A percentile compares a stretch with the other conserved stretches of the same genome.
phyloP scores from a whole-genome alignment of 2,329 filamentous ascomycete species.

The Seiridium unicorne region DNA sequence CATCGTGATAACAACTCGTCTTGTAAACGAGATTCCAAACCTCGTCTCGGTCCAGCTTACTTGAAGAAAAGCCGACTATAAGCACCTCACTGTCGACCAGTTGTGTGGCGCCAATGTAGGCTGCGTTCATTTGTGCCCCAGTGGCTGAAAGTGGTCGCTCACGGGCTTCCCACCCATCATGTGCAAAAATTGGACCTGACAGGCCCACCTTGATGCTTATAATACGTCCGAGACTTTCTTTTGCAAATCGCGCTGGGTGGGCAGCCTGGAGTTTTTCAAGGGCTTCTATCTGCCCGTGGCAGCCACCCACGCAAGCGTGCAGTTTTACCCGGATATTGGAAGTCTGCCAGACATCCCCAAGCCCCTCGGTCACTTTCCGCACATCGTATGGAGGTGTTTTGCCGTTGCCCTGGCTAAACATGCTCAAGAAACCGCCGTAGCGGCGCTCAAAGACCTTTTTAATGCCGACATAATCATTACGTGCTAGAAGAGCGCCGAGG shows the following conservation, averaged over 20 bases:
- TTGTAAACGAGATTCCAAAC: background rate
- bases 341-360: background rate
- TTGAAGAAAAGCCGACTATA: background rate
- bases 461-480: conserved; percentile 37
- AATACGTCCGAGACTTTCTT: background rate
- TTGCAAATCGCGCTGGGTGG: background rate
- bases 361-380: background rate
- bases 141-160: background rate
- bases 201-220: background rate
- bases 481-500: conserved; percentile 35
- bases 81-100: background rate
- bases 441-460: background rate
- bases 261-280: background rate
- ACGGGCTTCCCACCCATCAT: background rate
- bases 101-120: background rate
- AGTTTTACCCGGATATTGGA: background rate
- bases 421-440: background rate
- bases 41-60: background rate
- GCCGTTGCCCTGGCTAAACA: background rate
- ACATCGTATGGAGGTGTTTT: background rate
- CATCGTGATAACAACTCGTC: background rate
- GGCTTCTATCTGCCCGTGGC: background rate
- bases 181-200: background rate
- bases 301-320: background rate
- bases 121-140: background rate